phyloP scores from a whole-genome alignment of 768 basidiomycete genomes.

The Leucosporidium creatinivorum region DNA sequence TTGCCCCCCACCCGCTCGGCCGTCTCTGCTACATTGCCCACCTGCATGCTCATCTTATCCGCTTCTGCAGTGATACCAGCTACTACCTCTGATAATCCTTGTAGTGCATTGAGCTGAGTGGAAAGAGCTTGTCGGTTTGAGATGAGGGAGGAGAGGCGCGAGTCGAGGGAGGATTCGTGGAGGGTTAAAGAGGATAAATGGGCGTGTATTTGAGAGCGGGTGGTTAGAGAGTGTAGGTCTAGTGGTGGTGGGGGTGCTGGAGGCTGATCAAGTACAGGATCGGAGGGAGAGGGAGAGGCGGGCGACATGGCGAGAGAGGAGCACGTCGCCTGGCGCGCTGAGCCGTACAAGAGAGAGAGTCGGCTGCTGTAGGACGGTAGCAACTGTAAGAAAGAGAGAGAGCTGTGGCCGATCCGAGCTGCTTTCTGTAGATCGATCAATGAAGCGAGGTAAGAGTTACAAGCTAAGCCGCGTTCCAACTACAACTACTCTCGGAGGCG shows the following conservation, averaged over 20 bases:
- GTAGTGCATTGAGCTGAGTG: constrained; percentile 15
- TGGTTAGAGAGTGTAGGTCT: constrained; percentile 12
- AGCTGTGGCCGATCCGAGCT: no score
- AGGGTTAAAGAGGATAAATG: constrained; percentile 4
- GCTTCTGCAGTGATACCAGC: constrained; percentile 21
- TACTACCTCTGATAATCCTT: constrained; percentile 10
- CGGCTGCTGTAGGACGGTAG: no score
- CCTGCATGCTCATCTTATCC: constrained; percentile 10
- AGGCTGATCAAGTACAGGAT: no score
- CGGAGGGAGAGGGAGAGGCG: no score
- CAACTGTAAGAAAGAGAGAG: no score
- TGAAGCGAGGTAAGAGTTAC: no score
- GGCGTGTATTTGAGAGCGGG: constrained; percentile 13
- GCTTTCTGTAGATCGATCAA: no score
- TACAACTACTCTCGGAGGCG: no score
- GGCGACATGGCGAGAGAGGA: no score
- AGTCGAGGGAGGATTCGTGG: constrained; percentile 23
- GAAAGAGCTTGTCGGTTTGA: constrained; percentile 4
- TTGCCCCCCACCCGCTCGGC: constrained; percentile 86
- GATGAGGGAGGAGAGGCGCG: constrained; percentile 12
- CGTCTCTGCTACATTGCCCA: constrained; percentile 43
- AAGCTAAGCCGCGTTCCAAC: no score
- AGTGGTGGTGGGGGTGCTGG: neutral
- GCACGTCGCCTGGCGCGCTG: no score
- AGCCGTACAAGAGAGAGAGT: no score